Conservation (phyloP, 2,329 filamentous ascomycete genomes). For the Botrytis aclada region DNA sequence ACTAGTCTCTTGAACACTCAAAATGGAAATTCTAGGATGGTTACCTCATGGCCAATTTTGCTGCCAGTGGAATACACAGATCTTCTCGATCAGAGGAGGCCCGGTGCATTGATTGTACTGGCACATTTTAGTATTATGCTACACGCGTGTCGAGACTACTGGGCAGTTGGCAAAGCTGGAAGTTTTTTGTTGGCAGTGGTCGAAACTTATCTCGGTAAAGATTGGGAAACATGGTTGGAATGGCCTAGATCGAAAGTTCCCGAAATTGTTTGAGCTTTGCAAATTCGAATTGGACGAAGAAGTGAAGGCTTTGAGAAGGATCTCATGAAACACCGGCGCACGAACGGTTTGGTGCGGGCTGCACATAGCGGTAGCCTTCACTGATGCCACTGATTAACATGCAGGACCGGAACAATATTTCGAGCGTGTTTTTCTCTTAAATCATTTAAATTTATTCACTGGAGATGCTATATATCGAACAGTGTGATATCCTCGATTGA, state of each 20-base stretch:
- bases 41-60: constrained; percentile 41
- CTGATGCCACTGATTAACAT: not conserved
- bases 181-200: constrained; percentile 29
- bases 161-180: constrained; percentile 32
- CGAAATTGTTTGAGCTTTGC: not conserved
- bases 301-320: not conserved
- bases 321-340: not conserved
- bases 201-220: constrained; percentile 24
- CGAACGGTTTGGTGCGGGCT: not conserved
- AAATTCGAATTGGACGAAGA: not conserved
- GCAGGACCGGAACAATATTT: not conserved
- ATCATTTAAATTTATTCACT: not conserved
- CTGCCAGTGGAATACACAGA: constrained; percentile 36
- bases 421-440: not conserved
- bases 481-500: not conserved
- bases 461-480: not conserved
- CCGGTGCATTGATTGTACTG: constrained; percentile 41
- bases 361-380: not conserved
- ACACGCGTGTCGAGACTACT: constrained; percentile 30
- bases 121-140: constrained; percentile 40
- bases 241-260: constrained; percentile 5
- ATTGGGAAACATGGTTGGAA: constrained; percentile 26
- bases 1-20: constrained; percentile 2
- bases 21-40: constrained; percentile 19
- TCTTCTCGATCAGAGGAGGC: constrained; percentile 35